Base-by-base conservation (phyloP, 352 stramenopile species). In the Phytophthora constricta region DNA sequence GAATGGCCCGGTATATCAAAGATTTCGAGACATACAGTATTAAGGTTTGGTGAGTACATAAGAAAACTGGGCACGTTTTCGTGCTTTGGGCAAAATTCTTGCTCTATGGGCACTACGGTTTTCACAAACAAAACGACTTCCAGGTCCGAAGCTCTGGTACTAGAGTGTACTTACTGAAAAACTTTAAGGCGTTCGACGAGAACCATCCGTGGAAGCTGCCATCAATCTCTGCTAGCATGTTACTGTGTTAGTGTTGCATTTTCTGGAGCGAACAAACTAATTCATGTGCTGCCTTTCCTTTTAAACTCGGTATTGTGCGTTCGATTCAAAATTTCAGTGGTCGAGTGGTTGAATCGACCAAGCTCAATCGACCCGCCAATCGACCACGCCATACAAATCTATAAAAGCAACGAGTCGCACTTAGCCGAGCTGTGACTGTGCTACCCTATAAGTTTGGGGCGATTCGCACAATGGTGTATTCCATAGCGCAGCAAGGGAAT, bases 21-120 rank as follows among this genome's bases (percentile, higher is more conserved):
- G 43, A 68, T 46, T 23, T 68, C 14, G 28, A 51, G n/a, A 27
- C 23, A 11, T 57, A 43, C n/a, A 43, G 7, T n/a, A 17, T 16
- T 17, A 26, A 57, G 33, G 31, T 14, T 48, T 69, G 34, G 14
- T 63, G 26, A 41, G 61, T 1, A 55, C 14, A 37, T 8, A 25
- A 17, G 7, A 54, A 31, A 70, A 60, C 25, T 70, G 62, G 62
- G 42, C 11, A 22, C 54, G 62, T 4, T 65, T 65, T 22, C 39
- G 22, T 2, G 28, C 46, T 28, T 33, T 55, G 17, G 28, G 54
- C 2, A 48, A 59, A 14, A 19, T 23, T 43, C 48, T 70, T 16
- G 41, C 39, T 16, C n/a, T 19, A 4, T 65, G 55, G 47, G 60
- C 55, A 23, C 5, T 10, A 20, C 37, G n/a, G 2, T 48, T 39